Base-by-base conservation (phyloP, 140 eudicot species). In the Ambrosia hybrid region DNA sequence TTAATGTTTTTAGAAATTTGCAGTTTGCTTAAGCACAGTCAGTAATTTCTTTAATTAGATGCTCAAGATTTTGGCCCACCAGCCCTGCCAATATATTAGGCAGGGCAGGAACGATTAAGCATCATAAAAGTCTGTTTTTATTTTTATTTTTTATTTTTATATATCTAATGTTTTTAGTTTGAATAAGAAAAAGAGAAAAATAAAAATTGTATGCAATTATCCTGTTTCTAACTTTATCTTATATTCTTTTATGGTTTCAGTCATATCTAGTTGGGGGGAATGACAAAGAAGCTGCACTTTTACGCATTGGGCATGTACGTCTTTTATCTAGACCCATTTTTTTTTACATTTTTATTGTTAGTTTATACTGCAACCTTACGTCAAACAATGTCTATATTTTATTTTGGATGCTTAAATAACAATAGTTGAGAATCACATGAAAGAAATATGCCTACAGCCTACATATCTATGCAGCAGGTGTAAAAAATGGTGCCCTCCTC, bases 241-340 rank as follows among this genome's bases (percentile, higher is more conserved):
- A 65, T 68, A 17, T 56, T 46, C 30, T 60, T 60, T 53, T 55
- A 30, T 78, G 52, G 68, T 79, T 69, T 77, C 79, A 91, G 97
- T 85, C 21, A 12, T 75, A 64, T 81, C 91, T 56, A 60, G 70
- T 70, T 92, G 98, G 98, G 95, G 81, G 37, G n/a, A 80, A 83
- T 87, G 98, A 92, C 83, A 87, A 87, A 78, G 98, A 92, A 58
- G 98, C 95, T 61, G 75, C 71, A 73, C 10, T 74, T 74, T 74
- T 92, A 77, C 95, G 98, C 51, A 64, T 92, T 72, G 98, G 98
- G 80, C 87, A 85, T 75, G 98, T 92, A 92, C 10, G 92, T 82
- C 45, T 76, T 66, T 33, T 41, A 36, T 72, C 71, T 17, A 36
- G 33, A 77, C 51, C n/a, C 16, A 6, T 75, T 16, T 38, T 38